Conservation (phyloP, 2,329 filamentous ascomycete genomes). For the Plenodomus lindquistii region DNA sequence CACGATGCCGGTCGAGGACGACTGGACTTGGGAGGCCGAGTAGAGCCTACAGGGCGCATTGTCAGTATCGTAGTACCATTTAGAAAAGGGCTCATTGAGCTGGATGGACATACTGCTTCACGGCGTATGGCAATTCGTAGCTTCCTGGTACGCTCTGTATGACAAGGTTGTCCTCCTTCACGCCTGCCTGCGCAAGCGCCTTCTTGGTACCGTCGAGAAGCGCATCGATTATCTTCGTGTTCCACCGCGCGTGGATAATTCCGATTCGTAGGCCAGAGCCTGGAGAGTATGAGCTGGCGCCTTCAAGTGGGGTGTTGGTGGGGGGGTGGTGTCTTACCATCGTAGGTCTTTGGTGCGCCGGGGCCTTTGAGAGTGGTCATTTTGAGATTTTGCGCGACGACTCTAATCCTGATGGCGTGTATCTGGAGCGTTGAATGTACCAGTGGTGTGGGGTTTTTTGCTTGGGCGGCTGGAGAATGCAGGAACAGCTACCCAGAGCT, state of each 20-base stretch:
- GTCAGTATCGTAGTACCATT: conserved; percentile 3
- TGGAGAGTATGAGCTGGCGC: conserved; percentile 15
- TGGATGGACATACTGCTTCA: conserved; percentile 70
- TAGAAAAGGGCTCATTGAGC: not conserved
- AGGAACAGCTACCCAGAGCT: conserved; percentile 19
- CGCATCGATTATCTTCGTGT: conserved; percentile 81
- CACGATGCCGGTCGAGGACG: conserved; percentile 58
- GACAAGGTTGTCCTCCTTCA: conserved; percentile 85
- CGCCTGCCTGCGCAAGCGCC: conserved; percentile 76
- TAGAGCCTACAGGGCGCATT: conserved; percentile 64
- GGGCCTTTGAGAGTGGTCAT: conserved; percentile 66
- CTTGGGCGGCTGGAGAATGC: conserved; percentile 27
- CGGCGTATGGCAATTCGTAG: conserved; percentile 91
- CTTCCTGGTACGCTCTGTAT: conserved; percentile 88
- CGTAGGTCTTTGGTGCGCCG: conserved; percentile 60
- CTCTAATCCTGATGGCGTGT: not conserved
- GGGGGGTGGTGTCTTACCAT: conserved; percentile 51
- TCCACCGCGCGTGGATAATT: conserved; percentile 97
- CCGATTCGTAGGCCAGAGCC: conserved; percentile 75
- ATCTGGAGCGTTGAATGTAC: not conserved
- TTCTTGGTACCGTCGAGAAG: conserved; percentile 80
- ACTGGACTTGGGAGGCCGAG: conserved; percentile 82
- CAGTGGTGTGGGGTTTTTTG: conserved; percentile 3
- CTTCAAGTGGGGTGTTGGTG: conserved; percentile 1
- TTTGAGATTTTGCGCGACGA: not conserved